phyloP scores from a whole-genome alignment of 805 yeast genomes.

The Yamadazyma tumulicola region DNA sequence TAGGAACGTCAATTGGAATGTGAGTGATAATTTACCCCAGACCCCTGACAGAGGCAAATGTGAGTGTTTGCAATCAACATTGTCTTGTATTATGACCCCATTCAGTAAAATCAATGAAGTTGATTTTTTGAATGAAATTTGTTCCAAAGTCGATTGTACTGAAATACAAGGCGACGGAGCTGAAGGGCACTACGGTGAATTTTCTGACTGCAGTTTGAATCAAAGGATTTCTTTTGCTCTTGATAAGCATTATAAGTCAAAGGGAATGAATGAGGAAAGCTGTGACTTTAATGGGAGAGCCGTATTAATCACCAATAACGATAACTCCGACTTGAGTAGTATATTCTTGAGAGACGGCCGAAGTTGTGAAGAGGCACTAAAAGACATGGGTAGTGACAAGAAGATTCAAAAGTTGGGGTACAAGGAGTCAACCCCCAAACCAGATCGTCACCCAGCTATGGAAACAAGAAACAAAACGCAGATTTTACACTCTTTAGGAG shows the following conservation, averaged over 20 bases:
- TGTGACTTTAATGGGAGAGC: slow-evolving; percentile 26
- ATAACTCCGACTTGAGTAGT: slow-evolving; percentile 13
- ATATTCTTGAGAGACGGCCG: slow-evolving; percentile 22
- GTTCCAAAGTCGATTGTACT: slow-evolving; percentile 37
- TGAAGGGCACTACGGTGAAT: slow-evolving; percentile 40
- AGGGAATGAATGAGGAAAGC: slow-evolving; percentile 14
- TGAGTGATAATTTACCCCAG: slow-evolving; percentile 28
- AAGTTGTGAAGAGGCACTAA: slow-evolving; percentile 17
- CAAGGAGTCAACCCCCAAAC: too few relatives aligned
- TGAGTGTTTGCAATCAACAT: slow-evolving; percentile 40
- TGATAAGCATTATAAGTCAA: slow-evolving; percentile 29
- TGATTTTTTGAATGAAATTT: slow-evolving; percentile 27
- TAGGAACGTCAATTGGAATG: slow-evolving; percentile 15
- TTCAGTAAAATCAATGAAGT: slow-evolving; percentile 17
- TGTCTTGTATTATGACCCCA: slow-evolving; percentile 35
- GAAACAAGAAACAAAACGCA: too few relatives aligned
- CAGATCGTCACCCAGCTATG: too few relatives aligned
- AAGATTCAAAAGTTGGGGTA: too few relatives aligned
- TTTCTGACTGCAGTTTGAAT: slow-evolving; percentile 34
- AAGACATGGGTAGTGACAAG: slow-evolving; percentile 1
- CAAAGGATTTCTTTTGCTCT: slow-evolving; percentile 41
- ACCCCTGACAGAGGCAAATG: slow-evolving; percentile 42
- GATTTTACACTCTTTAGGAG: too few relatives aligned
- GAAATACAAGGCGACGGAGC: slow-evolving; percentile 32
- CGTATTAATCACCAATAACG: slow-evolving; percentile 14